These are phyloP conservation scores for Komagataella populi DNA, from an alignment of 805 yeast genomes.

Conservation along the genomic window DNA sequence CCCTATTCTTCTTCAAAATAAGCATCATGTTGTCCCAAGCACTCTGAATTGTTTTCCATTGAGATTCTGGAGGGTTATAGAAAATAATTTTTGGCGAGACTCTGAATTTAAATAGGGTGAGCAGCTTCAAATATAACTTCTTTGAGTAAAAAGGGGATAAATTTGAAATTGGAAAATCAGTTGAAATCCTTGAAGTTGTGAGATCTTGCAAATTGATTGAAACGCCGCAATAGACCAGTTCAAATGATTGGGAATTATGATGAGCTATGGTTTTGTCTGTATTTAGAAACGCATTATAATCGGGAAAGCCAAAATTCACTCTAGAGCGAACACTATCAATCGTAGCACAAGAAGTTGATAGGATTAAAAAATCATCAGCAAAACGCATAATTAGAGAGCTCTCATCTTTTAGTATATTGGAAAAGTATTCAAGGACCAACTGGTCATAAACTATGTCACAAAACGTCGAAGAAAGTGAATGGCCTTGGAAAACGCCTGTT, in stretches of 20 bases:
- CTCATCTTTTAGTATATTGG: slow-evolving; percentile 8
- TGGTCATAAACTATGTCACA: slow-evolving; percentile 65
- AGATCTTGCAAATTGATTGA: neutral
- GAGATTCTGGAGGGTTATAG: neutral
- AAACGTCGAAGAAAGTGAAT: slow-evolving; percentile 57
- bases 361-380: slow-evolving; percentile 78
- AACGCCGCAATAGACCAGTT: neutral
- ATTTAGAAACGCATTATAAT: slow-evolving; percentile 27
- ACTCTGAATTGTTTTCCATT: neutral
- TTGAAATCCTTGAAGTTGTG: neutral
- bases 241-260: neutral
- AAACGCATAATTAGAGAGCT: slow-evolving; percentile 37
- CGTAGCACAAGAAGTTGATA: slow-evolving; percentile 28
- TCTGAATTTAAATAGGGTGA: neutral
- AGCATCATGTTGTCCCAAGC: neutral
- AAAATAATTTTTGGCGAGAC: neutral
- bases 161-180: neutral
- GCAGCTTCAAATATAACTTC: neutral
- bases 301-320: slow-evolving; percentile 23
- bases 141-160: neutral
- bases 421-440: slow-evolving; percentile 28
- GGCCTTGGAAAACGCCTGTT: slow-evolving; percentile 77
- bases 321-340: slow-evolving; percentile 17
- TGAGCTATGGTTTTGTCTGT: slow-evolving; percentile 21
- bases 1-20: slow-evolving; percentile 7